phyloP scores from a whole-genome alignment of 2,329 filamentous ascomycete genomes.

The Zasmidium angulare region DNA sequence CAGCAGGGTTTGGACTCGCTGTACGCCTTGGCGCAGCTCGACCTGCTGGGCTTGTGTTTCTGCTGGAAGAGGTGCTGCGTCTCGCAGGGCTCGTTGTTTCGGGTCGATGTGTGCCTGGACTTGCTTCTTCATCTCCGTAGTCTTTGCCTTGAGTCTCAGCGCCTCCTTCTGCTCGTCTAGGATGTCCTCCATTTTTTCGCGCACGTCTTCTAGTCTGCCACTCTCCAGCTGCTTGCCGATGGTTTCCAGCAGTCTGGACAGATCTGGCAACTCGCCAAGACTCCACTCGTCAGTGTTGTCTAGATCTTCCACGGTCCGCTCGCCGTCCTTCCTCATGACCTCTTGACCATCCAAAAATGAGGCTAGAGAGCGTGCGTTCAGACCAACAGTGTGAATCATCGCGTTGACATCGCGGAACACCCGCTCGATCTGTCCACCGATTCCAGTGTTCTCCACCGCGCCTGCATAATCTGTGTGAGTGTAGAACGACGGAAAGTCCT shows the following conservation, averaged over 20 bases:
- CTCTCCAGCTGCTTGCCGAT: conserved; percentile 66
- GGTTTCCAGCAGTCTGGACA: conserved; percentile 53
- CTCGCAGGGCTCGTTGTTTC: conserved; percentile 62
- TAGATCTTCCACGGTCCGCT: conserved; percentile 63
- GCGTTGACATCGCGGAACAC: conserved; percentile 79
- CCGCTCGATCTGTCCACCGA: conserved; percentile 50
- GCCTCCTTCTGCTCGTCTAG: conserved; percentile 67
- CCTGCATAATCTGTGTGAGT: conserved; percentile 51
- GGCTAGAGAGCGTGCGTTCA: conserved; percentile 71
- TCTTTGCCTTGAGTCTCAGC: conserved; percentile 69
- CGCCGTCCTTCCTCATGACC: conserved; percentile 50
- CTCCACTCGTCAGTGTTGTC: conserved; percentile 61
- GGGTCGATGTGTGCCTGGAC: conserved; percentile 69
- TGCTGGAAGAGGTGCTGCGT: conserved; percentile 73
- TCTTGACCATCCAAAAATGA: conserved; percentile 67
- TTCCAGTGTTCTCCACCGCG: conserved; percentile 40
- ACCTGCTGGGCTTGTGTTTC: conserved; percentile 83
- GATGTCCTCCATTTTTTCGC: conserved; percentile 67
- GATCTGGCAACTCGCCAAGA: conserved; percentile 70
- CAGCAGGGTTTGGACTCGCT: conserved; percentile 70
- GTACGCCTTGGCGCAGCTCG: conserved; percentile 75
- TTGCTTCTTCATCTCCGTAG: conserved; percentile 76
- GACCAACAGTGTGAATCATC: conserved; percentile 89
- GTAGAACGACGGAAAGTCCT: conserved; percentile 66
- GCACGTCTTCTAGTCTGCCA: conserved; percentile 66